phyloP scores from a whole-genome alignment of 495 filamentous ascomycete genomes.

The Daldinia decipiens region DNA sequence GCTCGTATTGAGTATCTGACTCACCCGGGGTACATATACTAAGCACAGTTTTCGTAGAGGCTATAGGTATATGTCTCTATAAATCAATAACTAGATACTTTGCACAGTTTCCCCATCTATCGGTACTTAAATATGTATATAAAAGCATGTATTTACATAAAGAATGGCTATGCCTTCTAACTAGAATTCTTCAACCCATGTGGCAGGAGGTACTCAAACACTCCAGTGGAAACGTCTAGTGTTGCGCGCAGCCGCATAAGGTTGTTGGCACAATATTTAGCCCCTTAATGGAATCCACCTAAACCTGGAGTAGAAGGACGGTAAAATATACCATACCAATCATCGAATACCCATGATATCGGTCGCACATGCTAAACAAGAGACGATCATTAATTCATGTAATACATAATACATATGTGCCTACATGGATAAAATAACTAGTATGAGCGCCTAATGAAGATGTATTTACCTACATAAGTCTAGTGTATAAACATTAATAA shows the following conservation, averaged over 20 bases:
- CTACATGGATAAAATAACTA: too few relatives aligned
- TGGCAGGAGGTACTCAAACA: background rate
- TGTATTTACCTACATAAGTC: background rate
- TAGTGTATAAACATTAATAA: background rate
- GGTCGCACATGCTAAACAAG: background rate
- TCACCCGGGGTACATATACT: background rate
- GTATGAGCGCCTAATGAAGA: too few relatives aligned
- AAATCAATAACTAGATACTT: background rate
- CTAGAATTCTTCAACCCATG: background rate
- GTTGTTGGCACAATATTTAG: background rate
- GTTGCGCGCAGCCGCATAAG: background rate
- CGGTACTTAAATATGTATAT: background rate
- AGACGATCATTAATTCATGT: background rate
- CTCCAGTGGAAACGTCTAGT: background rate
- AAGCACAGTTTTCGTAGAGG: background rate
- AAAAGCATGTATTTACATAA: background rate
- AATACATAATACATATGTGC: too few relatives aligned
- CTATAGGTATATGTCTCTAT: background rate
- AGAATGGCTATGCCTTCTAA: background rate
- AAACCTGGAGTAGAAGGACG: background rate
- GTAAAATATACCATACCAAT: background rate
- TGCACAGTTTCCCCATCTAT: background rate
- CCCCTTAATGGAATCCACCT: slow-evolving; percentile 4
- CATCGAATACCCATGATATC: background rate
- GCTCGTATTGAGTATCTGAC: background rate